Evolutionary conservation across 2,329 filamentous ascomycete species (phyloP), one percentile per base, ranked within the genome.

Genomic region (Xylaria sp.): DNA sequence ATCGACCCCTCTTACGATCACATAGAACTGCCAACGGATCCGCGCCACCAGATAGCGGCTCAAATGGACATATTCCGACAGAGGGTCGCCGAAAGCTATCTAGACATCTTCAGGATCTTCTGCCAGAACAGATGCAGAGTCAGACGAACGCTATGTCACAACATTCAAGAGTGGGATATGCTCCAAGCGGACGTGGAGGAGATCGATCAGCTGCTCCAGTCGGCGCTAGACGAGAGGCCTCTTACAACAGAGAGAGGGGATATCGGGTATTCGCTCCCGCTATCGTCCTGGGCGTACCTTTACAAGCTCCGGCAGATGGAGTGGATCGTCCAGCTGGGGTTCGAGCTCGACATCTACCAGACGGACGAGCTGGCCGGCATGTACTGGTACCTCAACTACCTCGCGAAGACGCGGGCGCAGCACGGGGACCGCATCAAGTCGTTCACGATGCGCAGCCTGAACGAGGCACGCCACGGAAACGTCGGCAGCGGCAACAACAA

Each of bases 71-170:
- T 77, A 1, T 88, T 88, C 63, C 79, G 85, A 11, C 76, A 82
- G 56, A 75, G 81, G 22, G 81, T 83, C 1, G 84, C 80, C 4
- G 77, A 91, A 70, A 86, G 88, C 0, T 97, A 92, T 66, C 76
- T 96, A 17, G 92, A 97, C 61, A 81, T 95, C 16, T 87, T 94
- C 65, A 85, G 92, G 44, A 88, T 90, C 7, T 79, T 94, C 17
- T 96, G 92, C 65, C 90, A 97, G 69, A 99, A 97, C 67, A 82
- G 92, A 48, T 95, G 91, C 68, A 88, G 94, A 2, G 85, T 96
- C 39, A 85, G 94, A n/a, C 85, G 94, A 34, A 92, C 88, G n/a
- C 80, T 99, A 7, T 92, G 87, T 57, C 93, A 97, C 68, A 84
- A 88, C 13, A 85, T 96, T 34, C 76, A 85, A 2, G 89, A 93